A percentile compares a stretch with the other conserved stretches of the same genome.
phyloP scores from a whole-genome alignment of 352 stramenopile species.

The Globisporangium cystogenes region DNA sequence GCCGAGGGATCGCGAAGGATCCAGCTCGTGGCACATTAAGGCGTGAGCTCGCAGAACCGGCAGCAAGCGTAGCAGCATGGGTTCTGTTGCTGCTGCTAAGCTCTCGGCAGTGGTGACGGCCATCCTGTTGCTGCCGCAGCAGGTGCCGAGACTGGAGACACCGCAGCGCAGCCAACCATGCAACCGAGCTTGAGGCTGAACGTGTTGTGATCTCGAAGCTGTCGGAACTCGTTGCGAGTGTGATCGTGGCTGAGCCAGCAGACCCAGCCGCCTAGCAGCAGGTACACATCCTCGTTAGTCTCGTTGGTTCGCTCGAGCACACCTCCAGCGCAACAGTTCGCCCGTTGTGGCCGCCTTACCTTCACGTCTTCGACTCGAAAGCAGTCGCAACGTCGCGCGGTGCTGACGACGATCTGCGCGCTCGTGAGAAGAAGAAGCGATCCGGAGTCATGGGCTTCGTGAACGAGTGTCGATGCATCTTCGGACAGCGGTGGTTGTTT shows the following conservation, averaged over 20 bases:
- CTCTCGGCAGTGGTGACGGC: background rate
- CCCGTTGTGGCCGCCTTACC: background rate
- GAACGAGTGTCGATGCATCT: background rate
- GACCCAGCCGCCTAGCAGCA: background rate
- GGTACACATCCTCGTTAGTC: background rate
- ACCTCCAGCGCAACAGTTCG: background rate
- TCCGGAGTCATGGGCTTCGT: background rate
- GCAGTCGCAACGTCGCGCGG: background rate
- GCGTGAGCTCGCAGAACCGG: background rate
- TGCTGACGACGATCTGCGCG: background rate
- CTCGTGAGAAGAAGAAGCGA: background rate
- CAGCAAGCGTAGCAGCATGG: background rate
- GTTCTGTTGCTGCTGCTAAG: background rate
- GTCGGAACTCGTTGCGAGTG: background rate
- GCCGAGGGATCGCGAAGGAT: background rate
- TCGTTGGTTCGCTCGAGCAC: background rate
- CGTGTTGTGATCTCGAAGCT: background rate
- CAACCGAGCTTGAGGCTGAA: background rate
- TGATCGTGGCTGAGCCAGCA: background rate
- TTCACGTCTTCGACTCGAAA: background rate
- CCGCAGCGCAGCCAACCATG: background rate
- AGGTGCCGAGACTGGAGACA: background rate
- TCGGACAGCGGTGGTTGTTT: background rate
- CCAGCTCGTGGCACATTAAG: background rate
- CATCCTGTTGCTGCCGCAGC: background rate